phyloP scores from a whole-genome alignment of 2,329 filamentous ascomycete species.

The Sporothrix brunneoviolacea region DNA sequence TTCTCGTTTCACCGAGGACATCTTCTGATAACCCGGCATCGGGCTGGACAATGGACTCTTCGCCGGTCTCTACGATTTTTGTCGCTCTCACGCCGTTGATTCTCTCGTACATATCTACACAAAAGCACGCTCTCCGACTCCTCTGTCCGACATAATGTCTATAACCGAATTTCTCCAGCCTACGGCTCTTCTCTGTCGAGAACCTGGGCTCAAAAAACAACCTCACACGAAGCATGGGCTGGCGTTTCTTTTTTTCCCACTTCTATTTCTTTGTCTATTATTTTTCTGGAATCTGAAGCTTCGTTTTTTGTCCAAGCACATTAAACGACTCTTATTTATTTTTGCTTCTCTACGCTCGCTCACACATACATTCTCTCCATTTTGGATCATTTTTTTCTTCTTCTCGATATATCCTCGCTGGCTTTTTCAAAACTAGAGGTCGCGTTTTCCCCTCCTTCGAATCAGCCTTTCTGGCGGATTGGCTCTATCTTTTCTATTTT shows the following conservation, averaged over 20 bases:
- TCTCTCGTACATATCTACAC: too few relatives aligned
- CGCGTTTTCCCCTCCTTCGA: background rate
- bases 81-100: too few relatives aligned
- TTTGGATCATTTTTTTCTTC: background rate
- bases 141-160: background rate
- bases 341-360: conserved; percentile 11
- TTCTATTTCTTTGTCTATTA: background rate
- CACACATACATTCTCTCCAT: background rate
- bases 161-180: background rate
- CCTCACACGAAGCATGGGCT: conserved; percentile 11
- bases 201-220: background rate
- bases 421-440: too few relatives aligned
- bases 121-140: too few relatives aligned
- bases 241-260: conserved; percentile 12
- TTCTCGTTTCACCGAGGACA: conserved; percentile 21
- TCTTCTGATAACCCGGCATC: background rate
- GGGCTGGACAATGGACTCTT: background rate
- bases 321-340: too few relatives aligned
- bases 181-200: background rate
- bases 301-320: too few relatives aligned
- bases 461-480: too few relatives aligned
- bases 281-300: background rate
- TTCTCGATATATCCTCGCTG: conserved; percentile 8
- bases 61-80: too few relatives aligned
- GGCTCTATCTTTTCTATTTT: background rate